Conservation (phyloP, 2,329 filamentous ascomycete species). For the Neocucurbitaria cava region DNA sequence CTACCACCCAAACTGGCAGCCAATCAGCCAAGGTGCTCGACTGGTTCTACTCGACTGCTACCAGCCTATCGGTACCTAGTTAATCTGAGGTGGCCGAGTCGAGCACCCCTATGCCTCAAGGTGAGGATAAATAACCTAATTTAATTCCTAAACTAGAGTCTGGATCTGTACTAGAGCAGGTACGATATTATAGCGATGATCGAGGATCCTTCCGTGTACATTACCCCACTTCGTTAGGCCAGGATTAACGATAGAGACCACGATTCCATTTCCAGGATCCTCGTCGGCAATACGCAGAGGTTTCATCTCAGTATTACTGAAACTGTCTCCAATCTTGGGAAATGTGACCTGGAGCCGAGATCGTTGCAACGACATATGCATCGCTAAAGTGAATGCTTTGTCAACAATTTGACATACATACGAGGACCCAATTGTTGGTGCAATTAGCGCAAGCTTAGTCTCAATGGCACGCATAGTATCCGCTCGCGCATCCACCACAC, state of each 20-base stretch:
- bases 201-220: constrained; percentile 24
- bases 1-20: too few species aligned
- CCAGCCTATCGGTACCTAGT: too few species aligned
- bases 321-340: constrained; percentile 10
- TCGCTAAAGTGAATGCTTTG: constrained; percentile 17
- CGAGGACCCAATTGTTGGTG: neutral
- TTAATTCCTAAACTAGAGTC: too few species aligned
- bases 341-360: constrained; percentile 26
- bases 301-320: neutral
- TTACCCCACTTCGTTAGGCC: constrained; percentile 36
- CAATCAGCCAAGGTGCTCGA: too few species aligned
- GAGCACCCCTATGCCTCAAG: too few species aligned
- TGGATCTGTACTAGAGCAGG: constrained; percentile 10
- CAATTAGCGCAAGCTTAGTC: neutral
- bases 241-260: constrained; percentile 25
- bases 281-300: constrained; percentile 12
- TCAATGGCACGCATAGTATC: too few species aligned
- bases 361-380: constrained; percentile 22
- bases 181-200: constrained; percentile 21
- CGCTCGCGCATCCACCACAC: too few species aligned
- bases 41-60: too few species aligned
- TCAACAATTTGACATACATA: constrained; percentile 9
- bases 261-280: constrained; percentile 7
- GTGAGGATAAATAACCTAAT: too few species aligned
- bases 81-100: too few species aligned